These are phyloP conservation scores for Clavulina sp. DNA, from an alignment of 768 basidiomycete species.

Conservation along the genomic window DNA sequence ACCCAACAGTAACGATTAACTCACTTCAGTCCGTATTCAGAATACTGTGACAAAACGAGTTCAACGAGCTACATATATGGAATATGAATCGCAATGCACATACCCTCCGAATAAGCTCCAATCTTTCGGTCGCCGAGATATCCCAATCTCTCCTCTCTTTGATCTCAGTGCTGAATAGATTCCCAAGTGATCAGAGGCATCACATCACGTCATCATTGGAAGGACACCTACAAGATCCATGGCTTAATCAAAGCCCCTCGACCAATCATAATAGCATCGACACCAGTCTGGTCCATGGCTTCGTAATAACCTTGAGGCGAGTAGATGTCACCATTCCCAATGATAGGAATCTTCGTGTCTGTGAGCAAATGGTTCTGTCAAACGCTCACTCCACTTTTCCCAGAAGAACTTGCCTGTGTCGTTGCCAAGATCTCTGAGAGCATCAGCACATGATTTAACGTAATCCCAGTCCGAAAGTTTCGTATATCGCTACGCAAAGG, in stretches of 20 bases:
- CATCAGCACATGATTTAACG: constrained; percentile 70
- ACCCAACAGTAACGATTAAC: constrained; percentile 14
- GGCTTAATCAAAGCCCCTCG: constrained; percentile 85
- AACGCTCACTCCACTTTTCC: not conserved
- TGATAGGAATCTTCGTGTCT: constrained; percentile 83
- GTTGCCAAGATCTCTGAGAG: constrained; percentile 36
- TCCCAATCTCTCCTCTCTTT: constrained; percentile 89
- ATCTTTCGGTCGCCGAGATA: constrained; percentile 66
- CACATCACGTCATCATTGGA: not conserved
- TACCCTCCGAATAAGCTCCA: constrained; percentile 64
- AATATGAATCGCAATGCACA: constrained; percentile 11
- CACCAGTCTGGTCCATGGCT: constrained; percentile 57
- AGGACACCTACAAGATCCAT: constrained; percentile 16
- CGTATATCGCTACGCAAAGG: constrained; percentile 79
- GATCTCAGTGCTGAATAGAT: constrained; percentile 75
- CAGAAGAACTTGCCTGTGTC: not conserved
- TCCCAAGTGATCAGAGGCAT: not conserved
- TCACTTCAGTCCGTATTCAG: constrained; percentile 70
- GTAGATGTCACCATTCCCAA: constrained; percentile 92
- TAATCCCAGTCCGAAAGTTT: constrained; percentile 90
- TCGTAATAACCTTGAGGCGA: constrained; percentile 71
- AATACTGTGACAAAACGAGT: constrained; percentile 34
- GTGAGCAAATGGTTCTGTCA: not conserved
- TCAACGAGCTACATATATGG: not conserved
- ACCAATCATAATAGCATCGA: constrained; percentile 91